These are phyloP conservation scores for Syzygium grande DNA, from an alignment of 345 rosid genomes.

Conservation along the genomic window DNA sequence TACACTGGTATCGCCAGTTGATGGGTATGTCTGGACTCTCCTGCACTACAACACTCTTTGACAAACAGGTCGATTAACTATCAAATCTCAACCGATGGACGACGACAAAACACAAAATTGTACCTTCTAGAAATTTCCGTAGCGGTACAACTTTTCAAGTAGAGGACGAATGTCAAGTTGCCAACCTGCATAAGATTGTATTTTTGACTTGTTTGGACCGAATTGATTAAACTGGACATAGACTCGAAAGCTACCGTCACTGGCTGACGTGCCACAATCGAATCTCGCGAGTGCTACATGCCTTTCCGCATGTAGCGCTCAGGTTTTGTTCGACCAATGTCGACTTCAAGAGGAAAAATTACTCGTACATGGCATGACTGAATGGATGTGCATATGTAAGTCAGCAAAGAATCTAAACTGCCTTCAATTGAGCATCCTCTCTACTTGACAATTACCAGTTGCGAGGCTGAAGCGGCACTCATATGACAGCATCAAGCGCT, in stretches of 20 bases:
- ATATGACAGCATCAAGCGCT: background rate
- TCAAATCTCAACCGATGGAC: background rate
- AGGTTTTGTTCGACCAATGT: background rate
- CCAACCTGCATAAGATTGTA: background rate
- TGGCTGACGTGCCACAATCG: background rate
- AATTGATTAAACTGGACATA: background rate
- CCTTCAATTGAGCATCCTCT: background rate
- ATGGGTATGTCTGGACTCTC: background rate
- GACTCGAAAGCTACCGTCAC: background rate
- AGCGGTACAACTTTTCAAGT: background rate
- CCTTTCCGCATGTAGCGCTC: background rate
- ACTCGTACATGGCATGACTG: background rate
- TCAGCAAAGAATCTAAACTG: background rate
- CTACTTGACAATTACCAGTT: background rate
- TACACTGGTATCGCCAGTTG: background rate
- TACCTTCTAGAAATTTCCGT: background rate
- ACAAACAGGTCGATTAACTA: accelerated
- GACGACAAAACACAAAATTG: background rate
- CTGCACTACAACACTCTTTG: background rate
- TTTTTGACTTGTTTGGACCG: background rate
- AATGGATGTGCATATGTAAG: background rate
- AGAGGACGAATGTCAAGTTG: background rate
- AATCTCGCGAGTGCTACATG: background rate
- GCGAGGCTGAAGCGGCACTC: background rate
- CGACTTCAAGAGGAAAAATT: background rate